Conservation (phyloP, 768 basidiomycete genomes). For the Cystobasidium tubakii region DNA sequence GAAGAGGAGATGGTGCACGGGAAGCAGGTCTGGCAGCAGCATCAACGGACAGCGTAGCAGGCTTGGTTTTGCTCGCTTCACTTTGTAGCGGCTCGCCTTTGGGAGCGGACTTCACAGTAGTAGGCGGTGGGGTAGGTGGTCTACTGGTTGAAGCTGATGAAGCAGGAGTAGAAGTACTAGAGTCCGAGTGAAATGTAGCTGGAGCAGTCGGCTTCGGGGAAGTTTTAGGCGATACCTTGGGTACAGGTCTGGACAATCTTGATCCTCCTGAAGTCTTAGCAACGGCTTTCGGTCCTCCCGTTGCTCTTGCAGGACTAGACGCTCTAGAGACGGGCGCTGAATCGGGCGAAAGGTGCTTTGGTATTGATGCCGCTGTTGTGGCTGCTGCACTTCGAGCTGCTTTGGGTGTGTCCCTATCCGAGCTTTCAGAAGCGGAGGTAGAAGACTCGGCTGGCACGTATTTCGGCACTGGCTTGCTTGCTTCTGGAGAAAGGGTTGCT, state of each 20-base stretch:
- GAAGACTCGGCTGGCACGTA: neutral
- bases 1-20: constrained; percentile 11
- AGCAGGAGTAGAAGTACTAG: neutral
- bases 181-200: neutral
- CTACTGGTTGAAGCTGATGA: neutral
- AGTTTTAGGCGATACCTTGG: neutral
- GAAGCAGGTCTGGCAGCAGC: neutral
- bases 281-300: neutral
- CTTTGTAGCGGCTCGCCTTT: neutral
- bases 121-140: neutral
- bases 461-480: neutral
- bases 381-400: neutral
- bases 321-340: neutral
- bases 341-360: neutral
- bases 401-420: neutral
- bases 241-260: constrained; percentile 21
- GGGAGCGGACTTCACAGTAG: neutral
- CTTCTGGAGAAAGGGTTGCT: neutral
- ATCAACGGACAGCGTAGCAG: neutral
- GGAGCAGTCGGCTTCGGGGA: neutral
- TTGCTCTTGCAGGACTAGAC: neutral
- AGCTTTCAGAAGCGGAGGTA: neutral
- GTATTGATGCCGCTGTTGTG: neutral
- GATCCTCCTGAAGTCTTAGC: constrained; percentile 30
- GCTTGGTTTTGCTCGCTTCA: neutral